Evolutionary conservation across 2,329 filamentous ascomycete species (phyloP).

Genomic region (Paraphoma chrysanthemicola): DNA sequence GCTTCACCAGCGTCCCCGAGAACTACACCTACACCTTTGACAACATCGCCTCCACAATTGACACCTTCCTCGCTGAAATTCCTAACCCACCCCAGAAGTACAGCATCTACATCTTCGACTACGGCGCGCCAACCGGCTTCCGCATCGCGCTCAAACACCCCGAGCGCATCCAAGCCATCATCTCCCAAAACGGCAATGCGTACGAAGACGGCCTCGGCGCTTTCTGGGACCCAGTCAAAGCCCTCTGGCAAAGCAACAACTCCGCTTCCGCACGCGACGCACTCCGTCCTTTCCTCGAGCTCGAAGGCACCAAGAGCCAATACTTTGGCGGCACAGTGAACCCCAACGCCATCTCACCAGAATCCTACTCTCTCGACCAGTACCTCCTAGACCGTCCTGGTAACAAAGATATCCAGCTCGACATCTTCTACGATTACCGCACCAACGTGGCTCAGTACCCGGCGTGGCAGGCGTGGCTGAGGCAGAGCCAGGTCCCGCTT

Average conservation of each 20-base stretch:
- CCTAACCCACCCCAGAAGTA: constrained; percentile 52
- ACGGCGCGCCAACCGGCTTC: constrained; percentile 64
- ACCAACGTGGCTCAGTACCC: constrained; percentile 64
- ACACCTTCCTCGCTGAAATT: constrained; percentile 58
- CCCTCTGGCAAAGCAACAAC: constrained; percentile 52
- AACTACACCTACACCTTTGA: constrained; percentile 63
- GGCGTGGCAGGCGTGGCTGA: constrained; percentile 63
- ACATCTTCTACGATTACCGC: constrained; percentile 64
- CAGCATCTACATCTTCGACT: constrained; percentile 68
- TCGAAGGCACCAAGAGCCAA: constrained; percentile 47
- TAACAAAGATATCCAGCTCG: constrained; percentile 62
- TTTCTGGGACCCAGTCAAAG: constrained; percentile 59
- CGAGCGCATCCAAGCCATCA: constrained; percentile 58
- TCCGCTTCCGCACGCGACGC: constrained; percentile 16
- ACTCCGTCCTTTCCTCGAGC: constrained; percentile 18
- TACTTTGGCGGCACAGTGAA: constrained; percentile 53
- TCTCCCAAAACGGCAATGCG: constrained; percentile 68
- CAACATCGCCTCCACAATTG: constrained; percentile 57
- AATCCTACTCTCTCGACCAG: constrained; percentile 60
- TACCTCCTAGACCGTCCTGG: constrained; percentile 59
- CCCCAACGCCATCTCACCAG: constrained; percentile 50
- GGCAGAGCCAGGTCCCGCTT: constrained; percentile 59
- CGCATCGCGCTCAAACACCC: constrained; percentile 61
- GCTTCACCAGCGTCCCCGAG: constrained; percentile 58
- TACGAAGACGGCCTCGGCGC: constrained; percentile 61